Evolutionary conservation across 306 rosid genomes (phyloP), one percentile per base, ranked within the genome.

Genomic region (Rubus idaeus): DNA sequence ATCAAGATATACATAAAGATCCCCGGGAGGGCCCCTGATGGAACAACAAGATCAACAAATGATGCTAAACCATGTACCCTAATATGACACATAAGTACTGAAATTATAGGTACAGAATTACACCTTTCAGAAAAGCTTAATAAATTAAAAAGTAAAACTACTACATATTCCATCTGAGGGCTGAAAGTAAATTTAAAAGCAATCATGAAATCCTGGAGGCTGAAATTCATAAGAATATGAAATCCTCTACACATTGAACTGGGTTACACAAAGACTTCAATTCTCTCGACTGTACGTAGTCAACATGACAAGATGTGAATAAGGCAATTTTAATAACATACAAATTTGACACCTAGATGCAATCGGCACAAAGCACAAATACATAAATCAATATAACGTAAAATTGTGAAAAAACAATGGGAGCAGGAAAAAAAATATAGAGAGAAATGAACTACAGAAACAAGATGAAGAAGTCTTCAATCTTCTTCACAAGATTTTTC

Each of bases 1-100:
- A 71, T 90, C 94, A 82, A 92, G 97, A 84, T 92, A 92, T 18
- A 95, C 99, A 72, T 83, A 95, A 62, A 95, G 96, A 83, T 92
- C 99, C 65, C 99, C 99, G 2, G 97, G 87, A 87, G 96, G 97
- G 71, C 97, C 99, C 84, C 97, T 95, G 90, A 70, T 68, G 78
- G 58, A 77, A 85, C 70, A 61, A 89, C 68, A 77, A 82, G 69
- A 82, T 79, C 51, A 87, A 72, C 3, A 67, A 77, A 61, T 45
- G 21, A 53, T 79, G 74, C 78, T 50, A 73, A 81, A 78, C 72
- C 78, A 77, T 78, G 76, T 17, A 78, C 63, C 80, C 41, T 18
- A 70, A 37, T 53, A 69, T 12, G 12, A 18, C 16, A 11, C 51
- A 78, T 69, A 62, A 18, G 57, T 35, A 69, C 52, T 68, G n/a